Evolutionary conservation across 1,284 basidiomycete species (phyloP).

Genomic region (Leccinum colubrinum): DNA sequence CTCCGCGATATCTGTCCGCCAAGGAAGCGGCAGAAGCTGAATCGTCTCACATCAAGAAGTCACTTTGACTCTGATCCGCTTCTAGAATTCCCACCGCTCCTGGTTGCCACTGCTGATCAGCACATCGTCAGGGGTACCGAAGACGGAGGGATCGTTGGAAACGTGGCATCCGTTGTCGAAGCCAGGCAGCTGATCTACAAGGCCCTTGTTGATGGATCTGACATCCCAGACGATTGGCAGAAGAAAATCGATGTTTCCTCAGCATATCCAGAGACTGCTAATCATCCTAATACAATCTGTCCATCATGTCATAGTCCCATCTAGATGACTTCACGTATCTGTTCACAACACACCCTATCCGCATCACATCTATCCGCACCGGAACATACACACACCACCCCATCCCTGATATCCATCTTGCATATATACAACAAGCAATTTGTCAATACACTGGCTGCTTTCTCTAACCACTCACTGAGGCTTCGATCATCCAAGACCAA

Average conservation of each 20-base stretch:
- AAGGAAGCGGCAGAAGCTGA: constrained; percentile 21
- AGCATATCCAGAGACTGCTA: constrained; percentile 1
- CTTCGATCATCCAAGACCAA: background rate
- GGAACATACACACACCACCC: background rate
- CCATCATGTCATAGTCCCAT: constrained; percentile 25
- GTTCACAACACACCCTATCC: background rate
- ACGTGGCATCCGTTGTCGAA: constrained; percentile 39
- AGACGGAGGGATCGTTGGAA: constrained; percentile 43
- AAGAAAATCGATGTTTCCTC: constrained; percentile 22
- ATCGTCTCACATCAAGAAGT: background rate
- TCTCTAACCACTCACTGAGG: background rate
- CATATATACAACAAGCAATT: background rate
- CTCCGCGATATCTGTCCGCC: constrained; percentile 13
- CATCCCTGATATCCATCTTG: constrained; percentile 3
- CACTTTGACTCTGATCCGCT: constrained; percentile 15
- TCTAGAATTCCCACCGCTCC: constrained; percentile 29
- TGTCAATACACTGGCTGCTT: background rate
- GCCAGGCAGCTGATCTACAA: constrained; percentile 43
- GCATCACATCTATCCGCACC: background rate
- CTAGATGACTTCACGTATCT: constrained; percentile 5
- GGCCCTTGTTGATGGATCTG: constrained; percentile 22
- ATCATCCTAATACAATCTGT: constrained; percentile 20
- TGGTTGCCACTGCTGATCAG: constrained; percentile 43
- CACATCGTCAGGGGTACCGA: constrained; percentile 45
- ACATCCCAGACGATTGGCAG: constrained; percentile 36